Evolutionary conservation across 75 land plant genomes (phyloP), one percentile per base, ranked within the genome.

Genomic region (Cunninghamia lanceolata): DNA sequence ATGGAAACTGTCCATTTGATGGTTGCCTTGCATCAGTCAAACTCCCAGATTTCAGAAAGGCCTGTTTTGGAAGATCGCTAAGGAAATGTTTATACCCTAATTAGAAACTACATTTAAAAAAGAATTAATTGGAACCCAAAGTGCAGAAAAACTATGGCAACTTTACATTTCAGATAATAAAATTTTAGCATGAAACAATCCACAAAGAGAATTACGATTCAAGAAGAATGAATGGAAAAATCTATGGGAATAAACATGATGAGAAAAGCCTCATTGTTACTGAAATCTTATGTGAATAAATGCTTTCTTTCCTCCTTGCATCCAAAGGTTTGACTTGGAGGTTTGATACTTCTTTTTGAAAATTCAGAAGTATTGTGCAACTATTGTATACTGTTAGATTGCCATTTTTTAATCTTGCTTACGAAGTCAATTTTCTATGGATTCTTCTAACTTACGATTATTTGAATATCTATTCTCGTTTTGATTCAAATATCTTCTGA

Each of bases 251-350:
- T 73, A 34, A 34, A 73, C 36, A 25, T 73, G 16, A 32, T 13
- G 6, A 73, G 38, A 73, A 73, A n/a, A 73, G 36, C 35, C 16
- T 82, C 83, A 46, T 10, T 42, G 4, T 28, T 82, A 84, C 40
- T 25, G 81, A 84, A n/a, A 66, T 36, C 30, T n/a, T 46, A 11
- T 46, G 85, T 6, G 34, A 25, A 38, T 84, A 84, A 84, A 66
- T 52, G 21, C 11, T 52, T 25, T 17, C 50, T 63, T 84, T 52
- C 70, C 28, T 66, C 38, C 38, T 21, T 50, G 35, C 50, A 14
- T 73, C 36, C 75, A 32, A 34, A 73, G 34, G 38, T 73, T 17
- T 21, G 28, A 59, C 28, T n/a, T n/a, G n/a, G n/a, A 73, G 34
- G 38, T 73, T 66, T 25, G 25, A 66, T 66, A 0, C 25, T 25